Conservation (phyloP, 768 basidiomycete species). For the Lyophyllum shimeji region DNA sequence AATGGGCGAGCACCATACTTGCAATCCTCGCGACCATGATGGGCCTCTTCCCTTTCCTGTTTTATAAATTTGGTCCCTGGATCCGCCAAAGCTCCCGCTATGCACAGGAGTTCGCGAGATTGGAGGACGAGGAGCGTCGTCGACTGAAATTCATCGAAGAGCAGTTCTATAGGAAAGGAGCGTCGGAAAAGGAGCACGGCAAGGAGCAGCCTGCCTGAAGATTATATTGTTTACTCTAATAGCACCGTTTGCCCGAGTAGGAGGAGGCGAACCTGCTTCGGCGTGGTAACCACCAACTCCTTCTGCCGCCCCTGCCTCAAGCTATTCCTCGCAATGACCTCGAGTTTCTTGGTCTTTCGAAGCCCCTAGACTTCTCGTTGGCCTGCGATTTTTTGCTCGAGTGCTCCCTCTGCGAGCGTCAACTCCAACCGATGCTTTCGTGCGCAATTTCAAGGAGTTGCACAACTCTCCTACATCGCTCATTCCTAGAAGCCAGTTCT, state of each 20-base stretch:
- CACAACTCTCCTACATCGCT: too few species aligned
- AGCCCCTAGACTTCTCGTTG: too few species aligned
- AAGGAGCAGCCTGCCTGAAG: neutral
- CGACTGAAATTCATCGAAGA: slow-evolving; percentile 15
- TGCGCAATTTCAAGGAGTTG: too few species aligned
- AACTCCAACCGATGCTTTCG: too few species aligned
- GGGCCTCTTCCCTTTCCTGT: slow-evolving; percentile 21
- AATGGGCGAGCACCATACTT: slow-evolving; percentile 21
- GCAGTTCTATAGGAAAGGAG: slow-evolving; percentile 5
- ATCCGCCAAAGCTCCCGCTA: slow-evolving; percentile 20
- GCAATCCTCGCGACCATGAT: slow-evolving; percentile 19
- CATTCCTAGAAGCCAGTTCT: too few species aligned
- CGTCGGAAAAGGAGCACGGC: neutral
- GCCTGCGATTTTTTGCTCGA: too few species aligned
- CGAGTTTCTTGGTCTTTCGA: too few species aligned
- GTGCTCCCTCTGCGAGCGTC: too few species aligned
- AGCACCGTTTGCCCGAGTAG: neutral
- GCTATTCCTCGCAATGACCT: too few species aligned
- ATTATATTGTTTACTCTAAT: neutral
- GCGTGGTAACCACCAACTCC: too few species aligned
- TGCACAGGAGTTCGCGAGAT: slow-evolving; percentile 17
- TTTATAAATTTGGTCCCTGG: slow-evolving; percentile 19
- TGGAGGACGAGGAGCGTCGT: slow-evolving; percentile 18
- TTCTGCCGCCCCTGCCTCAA: too few species aligned
- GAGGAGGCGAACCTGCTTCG: too few species aligned